A percentile compares a stretch with the other conserved stretches of the same genome.
phyloP scores from a whole-genome alignment of 345 rosid genomes.

The Capsella bursapastoris region DNA sequence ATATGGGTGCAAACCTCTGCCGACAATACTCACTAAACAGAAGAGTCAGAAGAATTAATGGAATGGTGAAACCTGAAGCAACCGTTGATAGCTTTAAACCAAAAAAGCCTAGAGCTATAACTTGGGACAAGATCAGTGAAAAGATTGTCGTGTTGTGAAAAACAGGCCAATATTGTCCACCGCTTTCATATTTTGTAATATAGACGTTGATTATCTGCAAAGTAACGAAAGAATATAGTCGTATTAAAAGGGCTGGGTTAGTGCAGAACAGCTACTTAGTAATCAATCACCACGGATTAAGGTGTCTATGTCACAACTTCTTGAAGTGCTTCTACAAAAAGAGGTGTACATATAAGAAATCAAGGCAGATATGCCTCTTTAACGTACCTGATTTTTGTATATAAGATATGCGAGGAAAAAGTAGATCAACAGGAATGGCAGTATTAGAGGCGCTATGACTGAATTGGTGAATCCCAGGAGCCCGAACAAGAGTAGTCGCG shows the following conservation, averaged over 20 bases:
- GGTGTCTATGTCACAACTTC: not conserved
- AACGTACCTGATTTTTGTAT: slow-evolving; percentile 61
- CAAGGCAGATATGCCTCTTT: not conserved
- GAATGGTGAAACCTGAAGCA: slow-evolving; percentile 79
- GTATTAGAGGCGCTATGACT: slow-evolving; percentile 79
- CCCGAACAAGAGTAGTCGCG: slow-evolving; percentile 78
- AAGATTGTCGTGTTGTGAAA: slow-evolving; percentile 86
- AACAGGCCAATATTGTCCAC: slow-evolving; percentile 90
- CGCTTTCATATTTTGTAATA: slow-evolving; percentile 67
- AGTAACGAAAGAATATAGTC: not conserved
- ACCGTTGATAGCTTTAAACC: slow-evolving; percentile 72
- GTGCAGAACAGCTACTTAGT: not conserved
- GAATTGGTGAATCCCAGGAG: slow-evolving; percentile 89
- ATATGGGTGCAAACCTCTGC: slow-evolving; percentile 71
- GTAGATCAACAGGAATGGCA: slow-evolving; percentile 78
- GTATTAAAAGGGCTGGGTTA: not conserved
- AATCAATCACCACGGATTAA: not conserved
- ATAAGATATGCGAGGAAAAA: slow-evolving; percentile 73
- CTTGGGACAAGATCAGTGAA: slow-evolving; percentile 80
- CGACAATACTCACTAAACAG: slow-evolving; percentile 85
- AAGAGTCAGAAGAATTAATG: slow-evolving; percentile 67
- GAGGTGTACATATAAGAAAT: slow-evolving; percentile 20
- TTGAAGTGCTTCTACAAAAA: slow-evolving; percentile 9
- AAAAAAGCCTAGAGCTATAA: slow-evolving; percentile 85
- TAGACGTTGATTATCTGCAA: slow-evolving; percentile 87